Percentiles rank a stretch among this genome's conserved stretches.
phyloP scores from a whole-genome alignment of 352 stramenopile genomes.

The Achlya hypogyna region DNA sequence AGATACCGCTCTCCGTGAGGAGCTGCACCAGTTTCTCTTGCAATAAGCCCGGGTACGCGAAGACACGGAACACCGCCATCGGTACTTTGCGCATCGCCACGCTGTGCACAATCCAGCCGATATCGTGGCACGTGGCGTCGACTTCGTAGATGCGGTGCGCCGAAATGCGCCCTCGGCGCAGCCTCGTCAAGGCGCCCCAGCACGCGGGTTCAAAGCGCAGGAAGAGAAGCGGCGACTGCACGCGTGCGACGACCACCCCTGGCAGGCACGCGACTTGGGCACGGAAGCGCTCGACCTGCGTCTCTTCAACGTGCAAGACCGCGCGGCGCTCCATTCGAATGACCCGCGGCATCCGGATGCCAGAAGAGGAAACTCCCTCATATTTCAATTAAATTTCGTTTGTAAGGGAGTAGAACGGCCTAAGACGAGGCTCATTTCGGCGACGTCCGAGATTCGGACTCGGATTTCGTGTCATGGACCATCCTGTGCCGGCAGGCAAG shows the following conservation, averaged over 20 bases:
- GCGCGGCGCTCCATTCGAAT: constrained; percentile 22
- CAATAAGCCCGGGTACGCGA: constrained; percentile 32
- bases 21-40: constrained; percentile 30
- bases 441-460: neutral
- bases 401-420: neutral
- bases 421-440: neutral
- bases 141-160: constrained; percentile 47
- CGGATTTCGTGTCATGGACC: neutral
- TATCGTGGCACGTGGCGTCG: constrained; percentile 32
- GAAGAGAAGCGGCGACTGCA: constrained; percentile 28
- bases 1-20: constrained; percentile 27
- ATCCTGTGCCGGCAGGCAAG: neutral
- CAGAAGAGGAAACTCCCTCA: too few species aligned
- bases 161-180: constrained; percentile 30
- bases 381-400: too few species aligned
- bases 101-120: constrained; percentile 32
- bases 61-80: constrained; percentile 24
- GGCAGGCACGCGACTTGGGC: neutral
- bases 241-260: neutral
- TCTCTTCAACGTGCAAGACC: constrained; percentile 26
- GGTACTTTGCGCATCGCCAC: neutral
- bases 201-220: neutral
- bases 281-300: constrained; percentile 27
- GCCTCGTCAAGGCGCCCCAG: neutral
- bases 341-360: too few species aligned